phyloP scores from a whole-genome alignment of 495 filamentous ascomycete genomes.

The Penicillium steckii region DNA sequence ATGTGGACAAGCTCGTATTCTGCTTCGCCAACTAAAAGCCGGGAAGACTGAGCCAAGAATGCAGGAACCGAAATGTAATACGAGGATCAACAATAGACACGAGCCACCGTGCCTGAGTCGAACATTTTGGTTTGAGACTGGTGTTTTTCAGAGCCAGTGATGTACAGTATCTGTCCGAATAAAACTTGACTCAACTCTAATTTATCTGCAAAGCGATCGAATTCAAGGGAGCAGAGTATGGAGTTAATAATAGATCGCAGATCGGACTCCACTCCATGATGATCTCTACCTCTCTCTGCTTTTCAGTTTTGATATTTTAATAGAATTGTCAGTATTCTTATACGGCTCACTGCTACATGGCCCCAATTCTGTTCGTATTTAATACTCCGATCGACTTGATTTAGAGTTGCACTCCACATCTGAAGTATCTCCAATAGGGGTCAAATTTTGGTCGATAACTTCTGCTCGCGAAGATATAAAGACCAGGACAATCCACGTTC shows the following conservation, averaged over 20 bases:
- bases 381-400: background rate
- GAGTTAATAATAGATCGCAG: conserved; percentile 1
- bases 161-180: background rate
- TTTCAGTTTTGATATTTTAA: background rate
- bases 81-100: background rate
- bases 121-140: background rate
- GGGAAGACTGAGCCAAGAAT: background rate
- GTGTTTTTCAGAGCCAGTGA: background rate
- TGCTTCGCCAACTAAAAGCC: background rate
- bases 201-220: background rate
- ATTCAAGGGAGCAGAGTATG: background rate
- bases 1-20: background rate
- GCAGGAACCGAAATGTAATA: background rate
- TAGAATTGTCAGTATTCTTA: background rate
- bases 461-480: background rate
- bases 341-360: background rate
- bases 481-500: too few species aligned
- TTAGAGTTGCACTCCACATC: background rate
- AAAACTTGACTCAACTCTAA: background rate
- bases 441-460: too few species aligned
- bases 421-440: too few species aligned
- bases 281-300: background rate
- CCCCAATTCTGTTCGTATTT: conserved; percentile 1
- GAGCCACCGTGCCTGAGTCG: background rate
- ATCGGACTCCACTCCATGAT: background rate